A percentile compares a stretch with the other conserved stretches of the same genome.
phyloP scores from a whole-genome alignment of 805 yeast genomes.

The Myxozyma mucilagina region DNA sequence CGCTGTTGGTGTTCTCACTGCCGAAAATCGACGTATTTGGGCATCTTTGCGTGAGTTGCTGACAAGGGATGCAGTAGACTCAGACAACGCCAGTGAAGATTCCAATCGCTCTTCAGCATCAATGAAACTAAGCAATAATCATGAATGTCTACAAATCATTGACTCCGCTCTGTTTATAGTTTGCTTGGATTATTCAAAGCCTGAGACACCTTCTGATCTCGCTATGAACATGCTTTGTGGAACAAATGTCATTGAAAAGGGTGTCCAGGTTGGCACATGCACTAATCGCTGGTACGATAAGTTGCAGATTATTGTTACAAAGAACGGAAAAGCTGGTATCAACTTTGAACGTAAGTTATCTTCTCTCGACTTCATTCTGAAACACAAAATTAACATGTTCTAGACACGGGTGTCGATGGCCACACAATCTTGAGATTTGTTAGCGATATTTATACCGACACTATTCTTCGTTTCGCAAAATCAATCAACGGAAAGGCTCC shows the following conservation, averaged over 20 bases:
- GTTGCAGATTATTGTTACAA: constrained; percentile 80
- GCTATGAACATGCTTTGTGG: constrained; percentile 89
- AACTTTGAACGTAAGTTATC: constrained; percentile 64
- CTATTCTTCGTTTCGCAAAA: constrained; percentile 81
- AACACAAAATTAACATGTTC: background rate
- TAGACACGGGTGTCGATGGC: constrained; percentile 85
- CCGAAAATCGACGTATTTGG: constrained; percentile 89
- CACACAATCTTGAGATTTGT: constrained; percentile 88
- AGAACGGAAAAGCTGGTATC: constrained; percentile 88
- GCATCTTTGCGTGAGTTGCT: constrained; percentile 65
- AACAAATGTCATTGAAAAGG: constrained; percentile 70
- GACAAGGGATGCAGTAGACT: constrained; percentile 34
- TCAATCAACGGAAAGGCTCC: constrained; percentile 76
- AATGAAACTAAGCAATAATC: constrained; percentile 47
- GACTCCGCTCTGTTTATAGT: constrained; percentile 82
- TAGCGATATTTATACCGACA: constrained; percentile 87
- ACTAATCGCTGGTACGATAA: constrained; percentile 95
- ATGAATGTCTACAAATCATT: constrained; percentile 68
- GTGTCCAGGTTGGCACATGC: constrained; percentile 91
- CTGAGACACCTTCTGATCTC: constrained; percentile 57
- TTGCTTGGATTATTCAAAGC: constrained; percentile 76
- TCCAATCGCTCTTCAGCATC: background rate
- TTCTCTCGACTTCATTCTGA: constrained; percentile 36
- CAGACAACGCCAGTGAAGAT: background rate
- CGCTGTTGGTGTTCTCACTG: constrained; percentile 85